These are phyloP conservation scores for Calocera cornea DNA, from an alignment of 768 basidiomycete species.

Conservation along the genomic window DNA sequence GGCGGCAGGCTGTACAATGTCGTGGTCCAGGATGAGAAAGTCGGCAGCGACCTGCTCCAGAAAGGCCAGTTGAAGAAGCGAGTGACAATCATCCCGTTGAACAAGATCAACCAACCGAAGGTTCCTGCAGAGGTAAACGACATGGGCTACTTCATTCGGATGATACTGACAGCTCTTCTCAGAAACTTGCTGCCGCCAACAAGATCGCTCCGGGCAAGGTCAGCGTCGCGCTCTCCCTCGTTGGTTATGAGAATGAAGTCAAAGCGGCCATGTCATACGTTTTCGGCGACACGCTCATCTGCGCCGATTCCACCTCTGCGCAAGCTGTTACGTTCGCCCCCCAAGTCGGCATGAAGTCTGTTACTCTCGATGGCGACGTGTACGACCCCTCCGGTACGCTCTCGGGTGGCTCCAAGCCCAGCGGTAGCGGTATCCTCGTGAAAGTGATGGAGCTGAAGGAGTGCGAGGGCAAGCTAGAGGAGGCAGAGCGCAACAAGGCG, in stretches of 20 bases:
- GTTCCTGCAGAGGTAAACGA: slow-evolving; percentile 37
- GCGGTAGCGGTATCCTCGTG: slow-evolving; percentile 55
- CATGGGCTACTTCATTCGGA: not conserved
- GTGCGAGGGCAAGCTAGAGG: slow-evolving; percentile 45
- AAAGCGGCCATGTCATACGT: slow-evolving; percentile 83
- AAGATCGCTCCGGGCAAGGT: slow-evolving; percentile 67
- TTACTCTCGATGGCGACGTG: slow-evolving; percentile 87
- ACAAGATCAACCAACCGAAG: slow-evolving; percentile 63
- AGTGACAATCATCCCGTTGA: slow-evolving; percentile 86
- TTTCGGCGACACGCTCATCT: slow-evolving; percentile 85
- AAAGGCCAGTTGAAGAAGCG: slow-evolving; percentile 68
- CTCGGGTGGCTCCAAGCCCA: slow-evolving; percentile 79
- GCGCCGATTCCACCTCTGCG: slow-evolving; percentile 75
- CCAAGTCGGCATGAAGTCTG: slow-evolving; percentile 58
- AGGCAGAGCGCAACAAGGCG: slow-evolving; percentile 36
- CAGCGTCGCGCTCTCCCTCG: slow-evolving; percentile 72
- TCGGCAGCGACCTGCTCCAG: slow-evolving; percentile 73
- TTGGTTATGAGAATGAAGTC: slow-evolving; percentile 70
- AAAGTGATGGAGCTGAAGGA: slow-evolving; percentile 71
- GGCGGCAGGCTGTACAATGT: slow-evolving; percentile 86
- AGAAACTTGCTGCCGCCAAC: slow-evolving; percentile 69
- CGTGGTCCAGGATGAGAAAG: slow-evolving; percentile 78
- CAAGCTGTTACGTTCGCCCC: slow-evolving; percentile 72
- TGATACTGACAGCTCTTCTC: not conserved
- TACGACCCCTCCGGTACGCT: slow-evolving; percentile 94